Evolutionary conservation across 1,284 basidiomycete species (phyloP), one percentile per base, ranked within the genome.

Genomic region (Boletus sp.): DNA sequence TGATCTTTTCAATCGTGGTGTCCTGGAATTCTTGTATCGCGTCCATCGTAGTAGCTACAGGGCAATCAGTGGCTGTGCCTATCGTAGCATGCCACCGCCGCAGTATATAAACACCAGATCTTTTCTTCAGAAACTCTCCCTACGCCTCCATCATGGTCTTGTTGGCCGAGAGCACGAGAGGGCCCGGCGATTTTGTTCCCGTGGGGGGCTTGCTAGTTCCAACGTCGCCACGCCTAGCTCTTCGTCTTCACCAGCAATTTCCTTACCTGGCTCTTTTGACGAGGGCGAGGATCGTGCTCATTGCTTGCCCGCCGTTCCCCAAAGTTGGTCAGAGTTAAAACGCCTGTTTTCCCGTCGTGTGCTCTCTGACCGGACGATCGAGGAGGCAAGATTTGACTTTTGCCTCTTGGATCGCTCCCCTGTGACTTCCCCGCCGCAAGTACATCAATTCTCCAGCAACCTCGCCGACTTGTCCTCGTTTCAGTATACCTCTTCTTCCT

Each of bases 1-100:
- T 58, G 53, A 75, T 61, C 33, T 60, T 63, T 23, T 55, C 36
- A 3, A 75, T 65, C 12, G 64, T 60, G 5, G 57, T 69, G 14
- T 69, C 62, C 17, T 49, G 60, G 44, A 54, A 61, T 57, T 29
- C 62, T 58, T 14, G 66, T 48, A 76, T 69, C 46, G 48, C 52
- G 6, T 69, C 51, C 67, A 68, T 66, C 23, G 39, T 29, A n/a
- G n/a, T n/a, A n/a, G n/a, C n/a, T n/a, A n/a, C n/a, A n/a, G n/a
- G n/a, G n/a, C n/a, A n/a, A n/a, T n/a, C n/a, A n/a, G n/a, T n/a
- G n/a, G n/a, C n/a, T n/a, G n/a, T n/a, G n/a, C n/a, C n/a, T n/a
- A n/a, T n/a, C n/a, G n/a, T n/a, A n/a, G n/a, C n/a, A n/a, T n/a
- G n/a, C n/a, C n/a, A n/a, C n/a, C n/a, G n/a, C n/a, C n/a, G n/a